Conservation (phyloP, 805 yeast genomes). For the Metschnikowia kofuensis region DNA sequence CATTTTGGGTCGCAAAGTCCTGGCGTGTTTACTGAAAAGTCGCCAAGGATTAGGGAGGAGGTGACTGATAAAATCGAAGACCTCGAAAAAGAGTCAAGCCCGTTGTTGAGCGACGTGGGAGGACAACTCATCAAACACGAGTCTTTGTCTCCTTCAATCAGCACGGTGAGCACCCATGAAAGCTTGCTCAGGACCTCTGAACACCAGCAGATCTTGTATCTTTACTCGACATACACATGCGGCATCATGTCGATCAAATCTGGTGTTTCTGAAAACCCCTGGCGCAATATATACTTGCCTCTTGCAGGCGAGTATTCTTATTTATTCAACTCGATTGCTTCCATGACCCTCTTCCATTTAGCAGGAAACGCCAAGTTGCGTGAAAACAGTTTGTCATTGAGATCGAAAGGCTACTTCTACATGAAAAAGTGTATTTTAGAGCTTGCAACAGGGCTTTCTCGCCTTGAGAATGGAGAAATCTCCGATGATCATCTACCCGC, state of each 20-base stretch:
- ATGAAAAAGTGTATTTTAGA: slow-evolving; percentile 61
- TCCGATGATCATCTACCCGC: slow-evolving; percentile 41
- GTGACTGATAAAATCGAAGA: neutral
- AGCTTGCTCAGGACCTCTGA: slow-evolving; percentile 27
- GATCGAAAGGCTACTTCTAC: slow-evolving; percentile 51
- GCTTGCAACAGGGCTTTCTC: slow-evolving; percentile 53
- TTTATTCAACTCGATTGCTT: slow-evolving; percentile 58
- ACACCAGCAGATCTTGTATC: slow-evolving; percentile 33
- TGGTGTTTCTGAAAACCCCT: slow-evolving; percentile 65
- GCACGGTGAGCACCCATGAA: slow-evolving; percentile 3
- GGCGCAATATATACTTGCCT: slow-evolving; percentile 59
- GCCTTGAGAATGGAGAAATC: slow-evolving; percentile 20
- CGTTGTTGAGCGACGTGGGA: slow-evolving; percentile 8
- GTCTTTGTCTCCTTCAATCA: slow-evolving; percentile 12
- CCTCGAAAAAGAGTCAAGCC: neutral
- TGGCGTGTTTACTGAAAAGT: neutral
- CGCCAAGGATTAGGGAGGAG: neutral
- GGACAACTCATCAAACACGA: slow-evolving; percentile 9
- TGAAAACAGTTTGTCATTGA: slow-evolving; percentile 40
- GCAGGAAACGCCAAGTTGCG: slow-evolving; percentile 38
- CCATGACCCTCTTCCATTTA: slow-evolving; percentile 64
- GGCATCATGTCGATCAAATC: slow-evolving; percentile 59
- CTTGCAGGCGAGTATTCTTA: slow-evolving; percentile 54
- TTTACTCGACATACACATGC: slow-evolving; percentile 37
- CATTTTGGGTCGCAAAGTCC: neutral